Evolutionary conservation across 345 rosid species (phyloP).

Genomic region (Bruguiera gymnorhiza): DNA sequence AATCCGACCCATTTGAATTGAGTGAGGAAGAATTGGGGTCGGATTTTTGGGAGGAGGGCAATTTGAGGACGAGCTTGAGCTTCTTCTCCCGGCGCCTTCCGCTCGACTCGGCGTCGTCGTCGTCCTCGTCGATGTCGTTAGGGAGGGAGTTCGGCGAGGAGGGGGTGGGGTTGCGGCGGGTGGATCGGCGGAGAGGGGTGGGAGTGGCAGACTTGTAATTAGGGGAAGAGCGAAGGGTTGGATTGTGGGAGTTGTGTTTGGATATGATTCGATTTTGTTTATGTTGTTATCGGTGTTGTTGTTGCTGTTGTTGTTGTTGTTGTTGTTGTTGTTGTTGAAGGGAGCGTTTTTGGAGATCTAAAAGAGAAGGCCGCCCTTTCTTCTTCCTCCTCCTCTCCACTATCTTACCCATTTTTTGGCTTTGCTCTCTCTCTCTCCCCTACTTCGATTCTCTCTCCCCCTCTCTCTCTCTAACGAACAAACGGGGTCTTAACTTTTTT

Average conservation of each 20-base stretch:
- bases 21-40: slow-evolving; percentile 21
- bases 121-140: slow-evolving; percentile 4
- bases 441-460: neutral
- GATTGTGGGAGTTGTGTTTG: slow-evolving; percentile 1
- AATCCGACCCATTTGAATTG: slow-evolving; percentile 26
- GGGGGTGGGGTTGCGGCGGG: slow-evolving; percentile 37
- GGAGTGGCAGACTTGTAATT: slow-evolving; percentile 44
- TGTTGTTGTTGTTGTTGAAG: slow-evolving; percentile 7
- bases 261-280: neutral
- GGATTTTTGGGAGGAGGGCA: slow-evolving; percentile 17
- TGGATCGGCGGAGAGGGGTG: slow-evolving; percentile 46
- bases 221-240: slow-evolving; percentile 5
- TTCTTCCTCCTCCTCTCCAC: slow-evolving; percentile 22
- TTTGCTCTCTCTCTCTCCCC: slow-evolving; percentile 1
- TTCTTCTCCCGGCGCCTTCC: slow-evolving; percentile 17
- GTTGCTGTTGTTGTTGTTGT: neutral
- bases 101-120: neutral
- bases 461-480: slow-evolving; percentile 19
- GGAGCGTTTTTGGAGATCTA: slow-evolving; percentile 26
- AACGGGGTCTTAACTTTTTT: slow-evolving; percentile 19
- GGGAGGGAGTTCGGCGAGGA: neutral
- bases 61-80: slow-evolving; percentile 18
- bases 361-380: slow-evolving; percentile 30
- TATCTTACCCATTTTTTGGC: slow-evolving; percentile 1
- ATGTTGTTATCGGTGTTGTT: neutral